Percentiles rank a stretch among this genome's conserved stretches.
Evolutionary conservation across 2,329 filamentous ascomycete species (phyloP).

Genomic region (Diaporthe sp.): DNA sequence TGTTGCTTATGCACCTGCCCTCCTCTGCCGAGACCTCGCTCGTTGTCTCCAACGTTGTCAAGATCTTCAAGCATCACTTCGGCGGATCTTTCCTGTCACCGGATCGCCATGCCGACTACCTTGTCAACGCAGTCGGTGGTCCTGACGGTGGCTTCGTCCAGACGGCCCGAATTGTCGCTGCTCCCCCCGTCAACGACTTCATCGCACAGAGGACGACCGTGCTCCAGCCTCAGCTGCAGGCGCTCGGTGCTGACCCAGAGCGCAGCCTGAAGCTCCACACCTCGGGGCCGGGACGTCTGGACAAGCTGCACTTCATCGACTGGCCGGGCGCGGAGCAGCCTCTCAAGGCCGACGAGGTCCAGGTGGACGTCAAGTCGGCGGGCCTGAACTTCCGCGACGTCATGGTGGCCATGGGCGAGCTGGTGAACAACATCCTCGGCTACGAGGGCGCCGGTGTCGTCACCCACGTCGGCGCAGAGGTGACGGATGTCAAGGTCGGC

Average conservation of each 20-base stretch:
- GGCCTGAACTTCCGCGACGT: slow-evolving; percentile 41
- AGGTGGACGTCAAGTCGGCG: slow-evolving; percentile 39
- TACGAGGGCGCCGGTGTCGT: slow-evolving; percentile 47
- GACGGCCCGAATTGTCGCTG: slow-evolving; percentile 36
- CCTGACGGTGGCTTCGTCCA: slow-evolving; percentile 32
- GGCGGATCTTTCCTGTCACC: slow-evolving; percentile 23
- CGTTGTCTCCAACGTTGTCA: slow-evolving; percentile 28
- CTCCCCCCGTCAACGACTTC: slow-evolving; percentile 38
- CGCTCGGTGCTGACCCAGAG: slow-evolving; percentile 37
- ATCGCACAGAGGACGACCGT: slow-evolving; percentile 38
- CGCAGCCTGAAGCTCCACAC: slow-evolving; percentile 41
- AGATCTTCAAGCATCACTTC: slow-evolving; percentile 40
- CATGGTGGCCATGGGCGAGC: slow-evolving; percentile 43
- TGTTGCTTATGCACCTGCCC: slow-evolving; percentile 46
- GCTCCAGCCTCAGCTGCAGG: slow-evolving; percentile 37
- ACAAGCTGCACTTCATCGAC: slow-evolving; percentile 41
- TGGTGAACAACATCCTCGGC: slow-evolving; percentile 44
- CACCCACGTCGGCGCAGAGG: slow-evolving; percentile 35
- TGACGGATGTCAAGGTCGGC: slow-evolving; percentile 35
- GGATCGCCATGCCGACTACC: slow-evolving; percentile 41
- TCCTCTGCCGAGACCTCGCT: slow-evolving; percentile 29
- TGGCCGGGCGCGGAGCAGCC: slow-evolving; percentile 35
- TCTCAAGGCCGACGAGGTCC: slow-evolving; percentile 35
- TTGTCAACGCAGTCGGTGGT: slow-evolving; percentile 26
- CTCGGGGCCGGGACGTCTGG: slow-evolving; percentile 38